Evolutionary conservation across 495 filamentous ascomycete species (phyloP).

Genomic region (Neurospora sp.): DNA sequence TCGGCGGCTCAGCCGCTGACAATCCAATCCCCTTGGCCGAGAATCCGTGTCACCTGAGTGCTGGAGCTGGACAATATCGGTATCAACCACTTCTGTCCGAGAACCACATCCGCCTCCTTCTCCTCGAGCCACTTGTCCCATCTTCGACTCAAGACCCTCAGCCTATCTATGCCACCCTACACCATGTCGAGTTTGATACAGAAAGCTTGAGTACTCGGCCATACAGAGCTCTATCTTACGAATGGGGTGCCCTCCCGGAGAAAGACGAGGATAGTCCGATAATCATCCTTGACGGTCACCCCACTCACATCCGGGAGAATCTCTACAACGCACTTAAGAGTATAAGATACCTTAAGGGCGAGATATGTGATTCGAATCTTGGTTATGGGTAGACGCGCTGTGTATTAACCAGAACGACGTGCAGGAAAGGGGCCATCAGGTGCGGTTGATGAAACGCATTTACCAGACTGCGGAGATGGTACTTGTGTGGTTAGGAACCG

Average conservation of each 20-base stretch:
- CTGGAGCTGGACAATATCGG: neutral
- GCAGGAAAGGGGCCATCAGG: neutral
- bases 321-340: neutral
- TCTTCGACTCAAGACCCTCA: rapidly evolving
- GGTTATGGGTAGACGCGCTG: neutral
- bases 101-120: neutral
- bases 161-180: neutral
- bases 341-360: neutral
- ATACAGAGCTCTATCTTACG: neutral
- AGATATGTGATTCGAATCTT: neutral
- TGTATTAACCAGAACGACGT: conserved; percentile 3
- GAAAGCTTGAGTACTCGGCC: no score
- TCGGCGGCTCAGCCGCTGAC: neutral
- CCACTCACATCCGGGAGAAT: rapidly evolving
- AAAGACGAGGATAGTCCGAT: neutral
- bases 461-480: neutral
- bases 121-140: neutral
- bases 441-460: neutral
- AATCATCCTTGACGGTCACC: neutral
- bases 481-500: neutral
- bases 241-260: neutral
- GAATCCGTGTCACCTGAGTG: neutral
- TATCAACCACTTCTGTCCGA: neutral
- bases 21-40: neutral
- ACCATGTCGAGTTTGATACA: neutral